Conservation (phyloP, 2,329 filamentous ascomycete genomes). For the Phaeosphaeria sp. region DNA sequence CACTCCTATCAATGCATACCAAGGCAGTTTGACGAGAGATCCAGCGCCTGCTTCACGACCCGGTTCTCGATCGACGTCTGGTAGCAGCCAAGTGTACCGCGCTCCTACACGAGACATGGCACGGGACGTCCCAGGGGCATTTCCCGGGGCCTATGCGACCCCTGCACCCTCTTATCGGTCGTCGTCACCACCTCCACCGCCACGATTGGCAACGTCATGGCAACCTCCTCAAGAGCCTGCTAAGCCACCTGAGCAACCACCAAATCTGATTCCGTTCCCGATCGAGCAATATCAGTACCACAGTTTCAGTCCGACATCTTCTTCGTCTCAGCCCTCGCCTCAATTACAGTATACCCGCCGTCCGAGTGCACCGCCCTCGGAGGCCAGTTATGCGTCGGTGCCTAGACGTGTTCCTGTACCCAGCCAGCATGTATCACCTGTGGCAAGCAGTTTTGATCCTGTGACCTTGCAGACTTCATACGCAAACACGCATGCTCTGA, state of each 20-base stretch:
- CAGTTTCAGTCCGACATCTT: constrained; percentile 29
- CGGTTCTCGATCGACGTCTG: constrained; percentile 51
- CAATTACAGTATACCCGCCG: constrained; percentile 39
- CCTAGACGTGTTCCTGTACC: constrained; percentile 47
- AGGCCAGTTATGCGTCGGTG: constrained; percentile 35
- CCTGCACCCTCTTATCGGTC: constrained; percentile 33
- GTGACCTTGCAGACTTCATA: constrained; percentile 13
- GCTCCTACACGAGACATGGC: constrained; percentile 39
- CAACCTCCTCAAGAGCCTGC: constrained; percentile 23
- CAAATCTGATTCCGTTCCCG: constrained; percentile 37
- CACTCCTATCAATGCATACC: constrained; percentile 51
- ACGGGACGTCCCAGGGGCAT: constrained; percentile 47
- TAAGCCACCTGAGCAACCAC: constrained; percentile 23
- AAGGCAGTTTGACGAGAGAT: constrained; percentile 45
- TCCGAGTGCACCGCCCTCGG: constrained; percentile 28
- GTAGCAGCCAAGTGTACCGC: constrained; percentile 13
- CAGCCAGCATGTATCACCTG: constrained; percentile 20
- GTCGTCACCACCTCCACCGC: constrained; percentile 25
- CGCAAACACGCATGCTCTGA: constrained; percentile 13
- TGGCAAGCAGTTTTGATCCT: constrained; percentile 31
- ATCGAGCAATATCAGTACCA: constrained; percentile 45
- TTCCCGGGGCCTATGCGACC: constrained; percentile 46
- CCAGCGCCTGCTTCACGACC: constrained; percentile 47
- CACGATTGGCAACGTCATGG: constrained; percentile 25
- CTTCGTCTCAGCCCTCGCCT: constrained; percentile 29